Conservation (phyloP, 2,329 filamentous ascomycete genomes). For the Nectriaceae sp. region DNA sequence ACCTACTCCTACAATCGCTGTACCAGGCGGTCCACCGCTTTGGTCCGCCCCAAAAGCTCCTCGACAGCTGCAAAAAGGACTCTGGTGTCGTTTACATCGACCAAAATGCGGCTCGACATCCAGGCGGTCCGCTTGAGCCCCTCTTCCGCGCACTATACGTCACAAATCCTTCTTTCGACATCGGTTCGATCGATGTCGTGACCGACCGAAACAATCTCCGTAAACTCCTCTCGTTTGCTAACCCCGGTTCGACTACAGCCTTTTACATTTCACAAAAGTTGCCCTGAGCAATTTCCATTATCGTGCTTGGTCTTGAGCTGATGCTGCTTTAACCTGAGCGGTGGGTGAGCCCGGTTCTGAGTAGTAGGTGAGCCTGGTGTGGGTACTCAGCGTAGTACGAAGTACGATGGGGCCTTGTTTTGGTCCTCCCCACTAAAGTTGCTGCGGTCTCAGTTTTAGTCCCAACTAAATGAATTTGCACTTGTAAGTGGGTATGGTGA, state of each 20-base stretch:
- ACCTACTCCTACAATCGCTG: conserved; percentile 3
- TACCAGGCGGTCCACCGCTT: conserved; percentile 30
- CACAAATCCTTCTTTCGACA: conserved; percentile 40
- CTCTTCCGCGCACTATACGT: conserved; percentile 46
- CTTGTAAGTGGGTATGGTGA: too few relatives aligned
- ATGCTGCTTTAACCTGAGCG: too few relatives aligned
- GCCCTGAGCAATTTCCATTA: too few relatives aligned
- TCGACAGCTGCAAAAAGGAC: conserved; percentile 35
- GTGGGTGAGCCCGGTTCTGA: too few relatives aligned
- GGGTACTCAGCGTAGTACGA: too few relatives aligned
- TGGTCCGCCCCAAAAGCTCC: conserved; percentile 36
- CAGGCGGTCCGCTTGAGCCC: conserved; percentile 46
- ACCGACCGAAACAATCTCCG: conserved; percentile 50
- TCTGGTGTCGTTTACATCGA: conserved; percentile 43
- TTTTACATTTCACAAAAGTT: background rate
- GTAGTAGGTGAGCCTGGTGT: too few relatives aligned
- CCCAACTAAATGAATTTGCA: too few relatives aligned
- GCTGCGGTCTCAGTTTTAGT: too few relatives aligned
- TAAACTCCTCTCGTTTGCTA: conserved; percentile 48
- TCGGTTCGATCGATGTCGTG: conserved; percentile 41
- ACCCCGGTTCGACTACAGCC: conserved; percentile 17
- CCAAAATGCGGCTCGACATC: conserved; percentile 47
- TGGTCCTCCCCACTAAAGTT: too few relatives aligned
- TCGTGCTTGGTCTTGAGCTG: too few relatives aligned
- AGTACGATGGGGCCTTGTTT: too few relatives aligned